Evolutionary conservation across 768 basidiomycete species (phyloP), one percentile per base, ranked within the genome.

Genomic region (Macrolepiota dolichaula): DNA sequence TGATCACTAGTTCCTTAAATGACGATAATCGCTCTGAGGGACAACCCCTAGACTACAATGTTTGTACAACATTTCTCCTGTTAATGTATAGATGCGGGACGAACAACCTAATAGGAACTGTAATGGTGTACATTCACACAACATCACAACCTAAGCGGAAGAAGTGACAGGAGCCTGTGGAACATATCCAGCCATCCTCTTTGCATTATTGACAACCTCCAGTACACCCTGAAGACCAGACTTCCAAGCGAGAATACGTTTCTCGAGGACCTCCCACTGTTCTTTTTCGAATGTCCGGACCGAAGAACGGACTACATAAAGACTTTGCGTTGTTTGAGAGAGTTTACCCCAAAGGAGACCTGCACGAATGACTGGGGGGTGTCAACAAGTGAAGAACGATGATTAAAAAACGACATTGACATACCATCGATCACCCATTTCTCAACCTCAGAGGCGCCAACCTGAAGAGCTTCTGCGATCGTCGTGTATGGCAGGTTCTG

Each of bases 341-440:
- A 96, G 86, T 71, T 92, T 94, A 38, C 89, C 94, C 54, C 86
- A 84, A 35, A 94, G 71, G 49, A 95, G 82, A 27, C 89, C 87
- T 1, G 86, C 82, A 57, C 93, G 90, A 66, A 95, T 93, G 59
- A 89, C 93, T 94, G 65, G 13, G 51, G 55, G 55, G 29, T 63
- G 47, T 49, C 19, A 12, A 9, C 38, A 44, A 38, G 10, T 32
- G 3, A n/a, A 15, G 51, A 52, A 36, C 57, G 59, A 36, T 0
- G 10, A 12, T 3, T n/a, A 10, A 13, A 29, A 19, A 11, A 37
- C 1, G 3, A 44, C 19, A 59, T 55, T 19, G 7, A 56, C 78
- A 62, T 68, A 93, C 92, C 87, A 74, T 94, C 91, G 63, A 95
- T 94, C 42, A 87, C 85, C 91, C 92, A 94, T 67, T 83, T 86